Base-by-base conservation (phyloP, 2,329 filamentous ascomycete genomes). In the Dactylellina haptotyla region DNA sequence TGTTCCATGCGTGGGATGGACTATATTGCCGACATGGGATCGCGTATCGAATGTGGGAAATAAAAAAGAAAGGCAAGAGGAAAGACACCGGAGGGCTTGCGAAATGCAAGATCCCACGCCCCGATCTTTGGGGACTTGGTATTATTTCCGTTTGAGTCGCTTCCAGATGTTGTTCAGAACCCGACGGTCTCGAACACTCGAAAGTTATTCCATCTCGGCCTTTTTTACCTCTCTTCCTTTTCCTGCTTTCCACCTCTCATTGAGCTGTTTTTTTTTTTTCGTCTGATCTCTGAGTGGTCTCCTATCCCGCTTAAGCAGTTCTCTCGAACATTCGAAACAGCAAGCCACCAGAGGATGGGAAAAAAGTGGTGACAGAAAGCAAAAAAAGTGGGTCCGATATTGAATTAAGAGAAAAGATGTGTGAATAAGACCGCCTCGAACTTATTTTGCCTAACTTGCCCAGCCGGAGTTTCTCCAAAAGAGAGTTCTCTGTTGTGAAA, bases 371-470 rank as follows among this genome's bases (percentile, higher is more conserved):
- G 14, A 20, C 18, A 46, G n/a, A n/a, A n/a, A n/a, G n/a, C n/a
- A n/a, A n/a, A 41, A 46, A 46, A 46, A 46, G 50, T 54, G 50
- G 50, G 50, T 54, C 50, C 32, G 10, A 54, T 39, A 23, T 23
- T 18, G 20, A 23, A 16, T 18, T 46, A n/a, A 34, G 14, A 34
- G 32, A 34, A 46, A 20, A 46, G 4, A 3, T 23, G 18, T 4
- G 39, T 9, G 39, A 8, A 4, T 9, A 43, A 4, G 8, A 43
- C 8, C 39, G 39, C 39, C 39, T 43, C 39, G n/a, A 16, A 43
- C 8, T 9, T 30, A 14, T 39, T 54, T 54, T 54, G 32, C 50
- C 50, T 53, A 53, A 54, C n/a, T n/a, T 23, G 50, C 50, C 50
- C 50, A 54, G 50, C 50, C 50, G 50, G 50, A 26, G 32, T 54